These are phyloP conservation scores for Kuraishia piskuri DNA, from an alignment of 805 yeast species.

Conservation along the genomic window DNA sequence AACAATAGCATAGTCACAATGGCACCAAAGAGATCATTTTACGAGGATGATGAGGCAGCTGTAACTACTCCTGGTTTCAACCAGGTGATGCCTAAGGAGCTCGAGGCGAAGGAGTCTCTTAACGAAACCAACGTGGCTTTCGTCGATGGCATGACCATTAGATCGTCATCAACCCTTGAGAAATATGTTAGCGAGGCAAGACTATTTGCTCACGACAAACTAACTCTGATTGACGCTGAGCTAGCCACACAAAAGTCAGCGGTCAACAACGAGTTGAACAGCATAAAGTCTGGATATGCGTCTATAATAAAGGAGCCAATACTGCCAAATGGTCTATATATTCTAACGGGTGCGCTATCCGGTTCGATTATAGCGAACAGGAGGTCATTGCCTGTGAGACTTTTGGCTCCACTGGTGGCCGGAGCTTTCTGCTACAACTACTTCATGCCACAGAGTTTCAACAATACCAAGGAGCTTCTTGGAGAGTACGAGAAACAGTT, in stretches of 20 bases:
- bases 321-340: constrained; percentile 45
- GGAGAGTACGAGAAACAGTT: constrained; percentile 22
- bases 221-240: constrained; percentile 32
- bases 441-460: constrained; percentile 43
- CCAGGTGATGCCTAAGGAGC: constrained; percentile 25
- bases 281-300: constrained; percentile 22
- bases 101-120: constrained; percentile 28
- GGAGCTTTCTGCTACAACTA: constrained; percentile 35
- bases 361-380: constrained; percentile 47
- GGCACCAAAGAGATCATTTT: constrained; percentile 32
- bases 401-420: constrained; percentile 39
- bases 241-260: constrained; percentile 37
- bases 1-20: constrained; percentile 1
- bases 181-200: constrained; percentile 31
- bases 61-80: constrained; percentile 41
- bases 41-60: constrained; percentile 41
- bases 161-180: constrained; percentile 40
- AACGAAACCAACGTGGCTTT: constrained; percentile 26
- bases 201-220: constrained; percentile 26
- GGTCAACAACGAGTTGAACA: constrained; percentile 30
- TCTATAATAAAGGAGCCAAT: constrained; percentile 40
- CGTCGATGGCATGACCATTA: constrained; percentile 46
- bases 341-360: constrained; percentile 44
- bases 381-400: constrained; percentile 39
- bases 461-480: constrained; percentile 20